Evolutionary conservation across 2,329 filamentous ascomycete species (phyloP).

Genomic region (Boeremia lycopersici): DNA sequence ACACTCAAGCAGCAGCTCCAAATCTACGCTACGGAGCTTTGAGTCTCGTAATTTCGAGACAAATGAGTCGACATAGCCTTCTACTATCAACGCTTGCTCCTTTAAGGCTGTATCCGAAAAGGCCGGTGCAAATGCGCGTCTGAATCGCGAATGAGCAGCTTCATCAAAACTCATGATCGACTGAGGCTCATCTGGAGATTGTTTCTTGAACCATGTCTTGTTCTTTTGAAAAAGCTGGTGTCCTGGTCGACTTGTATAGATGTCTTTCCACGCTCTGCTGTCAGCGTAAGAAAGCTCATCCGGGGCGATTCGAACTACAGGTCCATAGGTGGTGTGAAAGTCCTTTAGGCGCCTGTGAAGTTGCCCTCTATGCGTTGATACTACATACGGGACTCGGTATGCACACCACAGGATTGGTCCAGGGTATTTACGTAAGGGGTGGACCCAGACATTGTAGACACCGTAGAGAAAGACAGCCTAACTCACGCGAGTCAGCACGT

Average conservation of each 20-base stretch:
- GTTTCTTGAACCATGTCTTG: constrained; percentile 35
- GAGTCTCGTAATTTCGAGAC: constrained; percentile 20
- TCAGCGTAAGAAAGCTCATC: constrained; percentile 38
- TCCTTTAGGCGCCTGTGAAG: constrained; percentile 30
- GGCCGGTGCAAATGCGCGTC: constrained; percentile 33
- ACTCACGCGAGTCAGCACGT: neutral
- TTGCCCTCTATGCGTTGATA: constrained; percentile 33
- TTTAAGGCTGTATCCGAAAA: constrained; percentile 37
- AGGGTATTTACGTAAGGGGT: constrained; percentile 36
- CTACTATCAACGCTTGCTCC: constrained; percentile 32
- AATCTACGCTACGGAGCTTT: constrained; percentile 17
- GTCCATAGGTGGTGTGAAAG: constrained; percentile 36
- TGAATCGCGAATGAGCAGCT: constrained; percentile 28
- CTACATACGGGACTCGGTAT: constrained; percentile 35
- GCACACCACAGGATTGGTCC: constrained; percentile 37
- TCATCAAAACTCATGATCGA: constrained; percentile 35
- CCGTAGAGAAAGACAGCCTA: constrained; percentile 24
- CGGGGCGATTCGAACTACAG: constrained; percentile 36
- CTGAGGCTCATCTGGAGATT: constrained; percentile 29
- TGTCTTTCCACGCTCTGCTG: constrained; percentile 36
- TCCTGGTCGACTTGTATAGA: constrained; percentile 33
- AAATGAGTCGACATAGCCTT: constrained; percentile 32
- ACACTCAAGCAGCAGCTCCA: constrained; percentile 25
- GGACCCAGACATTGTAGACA: constrained; percentile 33
- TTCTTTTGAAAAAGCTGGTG: constrained; percentile 32